These are phyloP conservation scores for Psilocybe tampanensis DNA, from an alignment of 768 basidiomycete genomes.

Conservation along the genomic window DNA sequence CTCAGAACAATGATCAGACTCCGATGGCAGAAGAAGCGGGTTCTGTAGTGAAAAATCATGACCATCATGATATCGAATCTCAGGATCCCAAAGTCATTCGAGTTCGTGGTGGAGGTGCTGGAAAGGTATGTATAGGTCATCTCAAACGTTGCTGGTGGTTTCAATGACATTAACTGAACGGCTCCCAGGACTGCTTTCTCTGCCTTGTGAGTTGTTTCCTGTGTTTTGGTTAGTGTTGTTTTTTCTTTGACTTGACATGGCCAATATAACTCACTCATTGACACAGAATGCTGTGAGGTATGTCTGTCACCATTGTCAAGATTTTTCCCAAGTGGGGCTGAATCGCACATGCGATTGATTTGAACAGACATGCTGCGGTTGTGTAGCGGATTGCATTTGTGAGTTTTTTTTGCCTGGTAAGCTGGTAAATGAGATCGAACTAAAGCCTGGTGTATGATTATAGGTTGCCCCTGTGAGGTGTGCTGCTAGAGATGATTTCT, in stretches of 20 bases:
- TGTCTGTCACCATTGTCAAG: background rate
- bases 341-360: background rate
- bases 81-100: background rate
- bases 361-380: conserved; percentile 15
- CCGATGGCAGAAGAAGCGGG: background rate
- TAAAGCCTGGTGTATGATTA: background rate
- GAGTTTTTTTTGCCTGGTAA: background rate
- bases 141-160: background rate
- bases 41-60: background rate
- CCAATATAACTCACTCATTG: background rate
- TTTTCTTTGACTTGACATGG: background rate
- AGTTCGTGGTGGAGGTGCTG: conserved; percentile 7
- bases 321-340: background rate
- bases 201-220: conserved; percentile 11
- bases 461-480: conserved; percentile 15
- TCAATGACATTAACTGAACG: background rate
- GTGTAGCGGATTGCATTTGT: conserved; percentile 16
- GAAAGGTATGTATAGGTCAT: background rate
- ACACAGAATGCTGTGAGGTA: conserved; percentile 17
- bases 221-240: conserved; percentile 10
- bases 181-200: conserved; percentile 11
- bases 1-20: background rate
- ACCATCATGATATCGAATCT: background rate
- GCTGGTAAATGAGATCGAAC: background rate
- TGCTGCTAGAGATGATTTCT: conserved; percentile 8